Evolutionary conservation across 225 moss, liverwort and hornwort species (phyloP), one percentile per base, ranked within the genome.

Genomic region (Pleurozium schreberi): DNA sequence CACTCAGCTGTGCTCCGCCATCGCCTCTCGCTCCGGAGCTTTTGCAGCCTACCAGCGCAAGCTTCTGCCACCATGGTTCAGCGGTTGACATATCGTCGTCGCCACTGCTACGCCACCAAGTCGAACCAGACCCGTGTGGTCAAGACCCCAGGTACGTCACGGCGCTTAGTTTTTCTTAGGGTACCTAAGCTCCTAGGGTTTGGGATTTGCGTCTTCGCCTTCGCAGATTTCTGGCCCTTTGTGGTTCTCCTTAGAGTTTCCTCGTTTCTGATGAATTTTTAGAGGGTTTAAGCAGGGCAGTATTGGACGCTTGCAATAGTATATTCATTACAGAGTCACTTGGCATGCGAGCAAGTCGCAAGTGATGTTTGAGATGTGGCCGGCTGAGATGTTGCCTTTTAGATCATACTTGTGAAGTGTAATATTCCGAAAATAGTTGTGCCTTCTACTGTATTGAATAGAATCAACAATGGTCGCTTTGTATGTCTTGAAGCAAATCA

Each of bases 61-160:
- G 25, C 82, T 50, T 83, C 84, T 81, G 90, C 49, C 91, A 91
- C 50, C 86, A 93, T 91, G 91, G 93, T 93, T 64, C 93, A 93
- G 90, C 89, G 93, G 47, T 82, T 93, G 77, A 93, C 93, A 38
- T 93, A 93, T 47, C 90, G 93, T 50, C 90, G 93, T 78, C 93
- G 93, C 67, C 93, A 93, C 90, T 91, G 93, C 91, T 93, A 93
- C 67, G 91, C 93, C 84, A 93, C 93, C 80, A 93, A 93, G 91
- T 93, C 93, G 19, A 92, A 92, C 84, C 92, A 92, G 88, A 92
- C 92, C 60, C 90, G 92, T 31, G 91, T 93, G 81, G 93, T 93
- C 77, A 93, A 93, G 80, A 93, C 93, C 45, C 93, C 93, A 49
- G 93, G 93, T 93, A 50, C 31, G 84, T 58, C 66, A 9, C 57